A percentile compares a stretch with the other conserved stretches of the same genome.
phyloP scores from a whole-genome alignment of 1,284 basidiomycete species.

The Dichomitus squalens region DNA sequence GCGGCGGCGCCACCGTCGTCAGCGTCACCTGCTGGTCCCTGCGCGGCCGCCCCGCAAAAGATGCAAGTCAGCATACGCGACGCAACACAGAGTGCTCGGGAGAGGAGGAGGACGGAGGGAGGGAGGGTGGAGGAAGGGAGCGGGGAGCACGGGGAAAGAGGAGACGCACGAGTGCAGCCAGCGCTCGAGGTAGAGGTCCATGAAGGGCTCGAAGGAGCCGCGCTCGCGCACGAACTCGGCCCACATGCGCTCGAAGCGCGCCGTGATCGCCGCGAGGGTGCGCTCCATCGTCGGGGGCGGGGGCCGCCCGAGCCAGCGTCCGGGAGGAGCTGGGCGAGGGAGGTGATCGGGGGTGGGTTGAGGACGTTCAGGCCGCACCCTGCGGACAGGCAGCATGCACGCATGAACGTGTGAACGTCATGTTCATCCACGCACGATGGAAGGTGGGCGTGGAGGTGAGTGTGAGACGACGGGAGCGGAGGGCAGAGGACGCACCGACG shows the following conservation, averaged over 20 bases:
- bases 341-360: constrained; percentile 84
- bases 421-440: too few species aligned
- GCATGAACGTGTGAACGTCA: too few species aligned
- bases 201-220: constrained; percentile 78
- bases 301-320: constrained; percentile 42
- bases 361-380: constrained; percentile 91
- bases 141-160: not conserved
- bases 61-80: too few species aligned
- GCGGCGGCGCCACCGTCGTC: constrained; percentile 73
- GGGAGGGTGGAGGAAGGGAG: too few species aligned
- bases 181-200: constrained; percentile 74
- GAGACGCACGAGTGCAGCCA: constrained; percentile 89
- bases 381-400: constrained; percentile 33
- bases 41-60: too few species aligned
- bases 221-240: constrained; percentile 60
- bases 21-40: constrained; percentile 88
- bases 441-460: not conserved
- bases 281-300: constrained; percentile 57
- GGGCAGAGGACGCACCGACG: constrained; percentile 58
- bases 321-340: constrained; percentile 72
- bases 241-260: constrained; percentile 85
- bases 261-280: constrained; percentile 76
- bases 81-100: too few species aligned
- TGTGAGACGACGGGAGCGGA: not conserved
- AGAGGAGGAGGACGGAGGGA: too few species aligned